A percentile compares a stretch with the other conserved stretches of the same genome.
Conservation (phyloP, 164 flowering plant genomes). For the Vitis labrusca region DNA sequence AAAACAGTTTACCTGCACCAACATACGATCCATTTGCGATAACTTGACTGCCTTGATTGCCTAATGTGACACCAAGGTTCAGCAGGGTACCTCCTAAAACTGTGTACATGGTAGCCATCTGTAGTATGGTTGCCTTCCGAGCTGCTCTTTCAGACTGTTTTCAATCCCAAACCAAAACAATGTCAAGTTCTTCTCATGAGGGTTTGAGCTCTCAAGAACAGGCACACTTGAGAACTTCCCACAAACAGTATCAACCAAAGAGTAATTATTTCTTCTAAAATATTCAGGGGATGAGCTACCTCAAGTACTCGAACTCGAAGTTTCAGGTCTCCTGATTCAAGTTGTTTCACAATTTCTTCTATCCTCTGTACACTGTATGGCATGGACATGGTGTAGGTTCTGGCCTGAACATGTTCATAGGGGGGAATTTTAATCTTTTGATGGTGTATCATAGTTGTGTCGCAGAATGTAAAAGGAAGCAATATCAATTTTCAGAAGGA, state of each 20-base stretch:
- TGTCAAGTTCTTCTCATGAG: too few species aligned
- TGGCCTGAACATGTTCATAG: constrained; percentile 54
- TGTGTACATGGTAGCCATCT: constrained; percentile 94
- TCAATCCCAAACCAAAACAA: neutral
- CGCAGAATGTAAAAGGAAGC: too few species aligned
- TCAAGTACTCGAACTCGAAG: constrained; percentile 95
- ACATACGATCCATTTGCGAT: constrained; percentile 78
- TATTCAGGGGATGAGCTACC: constrained; percentile 36
- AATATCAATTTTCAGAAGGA: constrained; percentile 1
- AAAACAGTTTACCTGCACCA: constrained; percentile 58
- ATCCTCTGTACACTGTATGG: constrained; percentile 87
- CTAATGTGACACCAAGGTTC: constrained; percentile 68
- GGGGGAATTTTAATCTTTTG: neutral
- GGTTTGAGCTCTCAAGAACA: too few species aligned
- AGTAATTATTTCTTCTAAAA: neutral
- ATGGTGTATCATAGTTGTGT: too few species aligned
- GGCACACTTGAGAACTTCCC: too few species aligned
- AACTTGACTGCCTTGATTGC: constrained; percentile 59
- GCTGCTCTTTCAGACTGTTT: constrained; percentile 91
- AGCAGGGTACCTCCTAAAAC: constrained; percentile 77
- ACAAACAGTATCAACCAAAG: neutral
- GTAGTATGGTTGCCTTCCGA: constrained; percentile 71
- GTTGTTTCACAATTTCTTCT: constrained; percentile 87
- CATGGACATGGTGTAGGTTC: constrained; percentile 83
- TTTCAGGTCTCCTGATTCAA: constrained; percentile 87